Evolutionary conservation across 1,284 basidiomycete species (phyloP).

Genomic region (Chalciporus sp.): DNA sequence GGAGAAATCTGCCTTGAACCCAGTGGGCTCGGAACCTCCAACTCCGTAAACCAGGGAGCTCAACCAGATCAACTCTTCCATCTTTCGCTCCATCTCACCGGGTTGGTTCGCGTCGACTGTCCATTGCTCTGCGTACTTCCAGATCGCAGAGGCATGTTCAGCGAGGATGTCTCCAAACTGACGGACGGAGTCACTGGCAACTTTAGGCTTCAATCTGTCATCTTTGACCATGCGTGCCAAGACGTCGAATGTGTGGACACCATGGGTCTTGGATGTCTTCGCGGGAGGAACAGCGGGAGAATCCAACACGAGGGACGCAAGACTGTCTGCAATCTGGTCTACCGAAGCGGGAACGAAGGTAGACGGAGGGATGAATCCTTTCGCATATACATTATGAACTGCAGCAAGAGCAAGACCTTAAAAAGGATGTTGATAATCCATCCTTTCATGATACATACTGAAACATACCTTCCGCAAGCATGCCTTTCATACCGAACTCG

Average conservation of each 20-base stretch:
- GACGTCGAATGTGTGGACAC: slow-evolving; percentile 31
- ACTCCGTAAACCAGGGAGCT: slow-evolving; percentile 45
- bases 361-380: slow-evolving; percentile 24
- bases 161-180: slow-evolving; percentile 1
- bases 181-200: background rate
- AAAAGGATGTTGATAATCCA: background rate
- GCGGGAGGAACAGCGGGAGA: background rate
- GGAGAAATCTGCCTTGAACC: slow-evolving; percentile 51
- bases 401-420: slow-evolving; percentile 31
- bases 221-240: slow-evolving; percentile 31
- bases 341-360: slow-evolving; percentile 5
- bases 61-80: slow-evolving; percentile 52
- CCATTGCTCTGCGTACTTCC: slow-evolving; percentile 28
- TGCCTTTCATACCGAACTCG: slow-evolving; percentile 35
- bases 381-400: slow-evolving; percentile 11
- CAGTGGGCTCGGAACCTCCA: slow-evolving; percentile 41
- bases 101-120: slow-evolving; percentile 26
- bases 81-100: slow-evolving; percentile 42
- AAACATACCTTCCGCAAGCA: slow-evolving; percentile 33
- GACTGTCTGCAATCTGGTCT: background rate
- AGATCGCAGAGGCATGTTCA: slow-evolving; percentile 7
- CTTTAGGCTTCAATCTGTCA: slow-evolving; percentile 9
- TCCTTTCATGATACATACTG: background rate
- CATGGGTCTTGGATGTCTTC: slow-evolving; percentile 5
- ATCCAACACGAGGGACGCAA: slow-evolving; percentile 18